Conservation (phyloP, 2,329 filamentous ascomycete species). For the Grosmannia serpens region DNA sequence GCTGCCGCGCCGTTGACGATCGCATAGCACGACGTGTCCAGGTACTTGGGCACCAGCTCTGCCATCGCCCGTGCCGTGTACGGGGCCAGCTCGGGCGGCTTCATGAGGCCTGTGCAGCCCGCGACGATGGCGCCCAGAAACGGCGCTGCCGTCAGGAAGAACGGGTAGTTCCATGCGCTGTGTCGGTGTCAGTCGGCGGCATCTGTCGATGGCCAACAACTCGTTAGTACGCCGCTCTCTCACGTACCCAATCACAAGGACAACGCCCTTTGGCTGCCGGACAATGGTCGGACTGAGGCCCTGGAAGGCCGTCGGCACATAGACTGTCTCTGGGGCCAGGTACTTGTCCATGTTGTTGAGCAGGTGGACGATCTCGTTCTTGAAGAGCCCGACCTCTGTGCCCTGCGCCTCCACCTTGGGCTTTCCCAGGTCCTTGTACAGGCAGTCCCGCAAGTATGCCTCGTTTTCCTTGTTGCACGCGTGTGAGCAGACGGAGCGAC, state of each 20-base stretch:
- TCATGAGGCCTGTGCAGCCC: constrained; percentile 28
- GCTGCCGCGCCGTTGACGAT: constrained; percentile 19
- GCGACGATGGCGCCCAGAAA: constrained; percentile 31
- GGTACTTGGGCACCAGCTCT: constrained; percentile 27
- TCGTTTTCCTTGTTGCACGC: constrained; percentile 20
- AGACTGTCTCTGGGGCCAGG: constrained; percentile 17
- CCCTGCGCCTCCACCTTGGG: constrained; percentile 21
- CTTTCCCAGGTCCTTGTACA: constrained; percentile 23
- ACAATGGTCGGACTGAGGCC: not conserved
- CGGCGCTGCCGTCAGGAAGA: constrained; percentile 25
- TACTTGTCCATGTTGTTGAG: constrained; percentile 27
- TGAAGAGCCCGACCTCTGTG: constrained; percentile 20
- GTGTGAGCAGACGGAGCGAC: not conserved
- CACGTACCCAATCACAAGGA: constrained; percentile 26
- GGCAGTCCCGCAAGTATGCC: constrained; percentile 18
- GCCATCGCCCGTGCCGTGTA: constrained; percentile 24
- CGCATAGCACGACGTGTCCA: constrained; percentile 21
- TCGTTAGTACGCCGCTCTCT: not conserved
- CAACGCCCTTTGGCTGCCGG: constrained; percentile 31
- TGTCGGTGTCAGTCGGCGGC: not conserved
- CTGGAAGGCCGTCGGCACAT: constrained; percentile 23
- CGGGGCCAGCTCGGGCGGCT: constrained; percentile 29
- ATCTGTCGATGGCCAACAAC: too few species aligned
- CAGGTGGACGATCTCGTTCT: constrained; percentile 24
- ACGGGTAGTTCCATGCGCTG: constrained; percentile 32